Base-by-base conservation (phyloP, 768 basidiomycete species). In the Macrocybe gigantea region DNA sequence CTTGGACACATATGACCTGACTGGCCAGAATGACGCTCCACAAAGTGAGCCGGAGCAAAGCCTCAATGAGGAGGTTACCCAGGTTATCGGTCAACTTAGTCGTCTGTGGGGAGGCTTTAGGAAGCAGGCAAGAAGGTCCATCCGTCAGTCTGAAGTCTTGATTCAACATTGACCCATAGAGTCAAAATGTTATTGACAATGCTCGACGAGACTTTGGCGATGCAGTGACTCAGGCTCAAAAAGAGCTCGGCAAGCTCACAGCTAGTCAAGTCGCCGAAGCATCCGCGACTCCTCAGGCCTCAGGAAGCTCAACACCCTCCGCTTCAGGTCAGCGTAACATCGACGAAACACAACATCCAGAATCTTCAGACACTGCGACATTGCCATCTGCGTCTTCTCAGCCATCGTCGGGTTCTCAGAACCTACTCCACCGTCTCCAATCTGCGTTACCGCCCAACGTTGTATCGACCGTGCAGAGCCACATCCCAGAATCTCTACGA, bases 21-120 rank as follows among this genome's bases (percentile, higher is more conserved):
- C 71, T 1, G 73, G 74, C 7, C 58, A 75, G 11, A 66, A 69
- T 6, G 75, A 80, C 5, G 75, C 79, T 12, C 70, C 77, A 8
- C 51, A 71, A n/a, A 51, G 49, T 15, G 67, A 63, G 34, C 64
- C 70, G 33, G 68, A 79, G 31, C 78, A 79, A 37, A 79, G 74
- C 48, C 68, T 96, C 38, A 85, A 94, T 58, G 86, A 94, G 58
- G 93, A 96, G 64, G 89, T 96, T 10, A 77, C 77, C 1, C 85
- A 95, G 58, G 93, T 93, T 15, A 80, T 94, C 37, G 88, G 88
- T n/a, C 85, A 90, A 58, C 70, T 95, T 9, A 82, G 84, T 30
- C 74, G 85, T 44, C 84, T 93, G 60, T 96, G 93, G 93, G 91
- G 91, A 39, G 88, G 90, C 31, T 87, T 94, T 60, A 80, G 83